Evolutionary conservation across 805 yeast genomes (phyloP).

Genomic region (Lachancea quebecensis): DNA sequence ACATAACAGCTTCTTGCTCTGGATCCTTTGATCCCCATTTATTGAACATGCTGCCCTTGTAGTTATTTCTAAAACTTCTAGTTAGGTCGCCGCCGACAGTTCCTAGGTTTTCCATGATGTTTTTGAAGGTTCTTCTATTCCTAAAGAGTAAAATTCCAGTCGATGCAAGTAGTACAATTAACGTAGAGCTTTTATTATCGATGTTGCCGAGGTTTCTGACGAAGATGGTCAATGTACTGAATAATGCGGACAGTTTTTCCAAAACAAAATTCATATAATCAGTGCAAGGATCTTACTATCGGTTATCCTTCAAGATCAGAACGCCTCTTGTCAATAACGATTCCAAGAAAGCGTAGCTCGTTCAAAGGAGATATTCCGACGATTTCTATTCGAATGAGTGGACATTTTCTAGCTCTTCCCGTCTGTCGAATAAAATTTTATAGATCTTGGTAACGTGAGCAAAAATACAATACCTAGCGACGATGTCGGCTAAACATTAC

Average conservation of each 20-base stretch:
- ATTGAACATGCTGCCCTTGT: constrained; percentile 11
- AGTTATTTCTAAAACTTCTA: constrained; percentile 9
- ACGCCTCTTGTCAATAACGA: too few relatives aligned
- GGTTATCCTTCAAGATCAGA: too few relatives aligned
- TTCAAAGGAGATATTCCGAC: too few relatives aligned
- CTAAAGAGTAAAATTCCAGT: constrained; percentile 8
- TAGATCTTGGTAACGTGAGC: background rate
- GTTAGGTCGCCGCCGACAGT: constrained; percentile 8
- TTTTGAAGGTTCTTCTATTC: constrained; percentile 6
- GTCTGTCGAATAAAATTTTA: background rate
- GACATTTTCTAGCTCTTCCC: background rate
- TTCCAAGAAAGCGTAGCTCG: too few relatives aligned
- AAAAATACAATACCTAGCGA: too few relatives aligned
- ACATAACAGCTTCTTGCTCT: constrained; percentile 31
- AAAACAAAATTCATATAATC: constrained; percentile 5
- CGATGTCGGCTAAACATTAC: too few relatives aligned
- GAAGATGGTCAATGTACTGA: constrained; percentile 3
- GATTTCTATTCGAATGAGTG: background rate
- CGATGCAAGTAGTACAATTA: constrained; percentile 7
- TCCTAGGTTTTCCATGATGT: constrained; percentile 9
- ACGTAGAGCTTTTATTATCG: constrained; percentile 4
- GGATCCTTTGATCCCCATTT: constrained; percentile 19
- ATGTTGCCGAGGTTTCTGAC: background rate
- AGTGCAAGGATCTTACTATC: background rate
- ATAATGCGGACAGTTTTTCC: constrained; percentile 2